Conservation (phyloP, 371 early-diverging fungal species). For the Conidiobolus coronatus region DNA sequence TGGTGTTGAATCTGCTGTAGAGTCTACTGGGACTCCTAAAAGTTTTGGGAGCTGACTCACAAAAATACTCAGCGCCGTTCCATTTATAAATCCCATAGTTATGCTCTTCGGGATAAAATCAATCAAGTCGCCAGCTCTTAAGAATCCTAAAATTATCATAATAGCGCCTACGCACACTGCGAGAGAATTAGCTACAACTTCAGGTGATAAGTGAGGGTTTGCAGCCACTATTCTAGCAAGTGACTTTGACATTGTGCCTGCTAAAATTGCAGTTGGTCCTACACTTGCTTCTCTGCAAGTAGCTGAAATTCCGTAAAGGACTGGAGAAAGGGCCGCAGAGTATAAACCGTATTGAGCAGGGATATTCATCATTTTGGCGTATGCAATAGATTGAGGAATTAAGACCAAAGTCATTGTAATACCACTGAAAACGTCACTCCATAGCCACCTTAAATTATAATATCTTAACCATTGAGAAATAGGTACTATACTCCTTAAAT, state of each 20-base stretch:
- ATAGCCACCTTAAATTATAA: slow-evolving; percentile 30
- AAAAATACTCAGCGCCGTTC: slow-evolving; percentile 49
- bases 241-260: not conserved
- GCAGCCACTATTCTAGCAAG: not conserved
- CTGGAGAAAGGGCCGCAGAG: slow-evolving; percentile 38
- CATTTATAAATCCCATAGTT: slow-evolving; percentile 50
- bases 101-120: slow-evolving; percentile 67
- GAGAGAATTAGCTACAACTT: slow-evolving; percentile 16
- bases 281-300: slow-evolving; percentile 66
- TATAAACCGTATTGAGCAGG: slow-evolving; percentile 71
- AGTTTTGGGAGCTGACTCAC: slow-evolving; percentile 45
- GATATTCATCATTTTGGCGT: slow-evolving; percentile 54
- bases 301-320: slow-evolving; percentile 47
- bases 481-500: not conserved
- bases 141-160: slow-evolving; percentile 38
- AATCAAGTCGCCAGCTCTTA: slow-evolving; percentile 62
- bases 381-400: slow-evolving; percentile 60
- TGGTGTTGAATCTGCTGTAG: slow-evolving; percentile 10
- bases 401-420: slow-evolving; percentile 62
- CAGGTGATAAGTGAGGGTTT: not conserved
- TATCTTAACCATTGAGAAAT: slow-evolving; percentile 10
- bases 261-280: slow-evolving; percentile 65
- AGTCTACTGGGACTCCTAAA: slow-evolving; percentile 37
- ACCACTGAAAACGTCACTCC: slow-evolving; percentile 63
- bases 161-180: slow-evolving; percentile 34